These are phyloP conservation scores for Umbelopsis sp. DNA, from an alignment of 192 early-diverging fungal genomes.

Conservation along the genomic window DNA sequence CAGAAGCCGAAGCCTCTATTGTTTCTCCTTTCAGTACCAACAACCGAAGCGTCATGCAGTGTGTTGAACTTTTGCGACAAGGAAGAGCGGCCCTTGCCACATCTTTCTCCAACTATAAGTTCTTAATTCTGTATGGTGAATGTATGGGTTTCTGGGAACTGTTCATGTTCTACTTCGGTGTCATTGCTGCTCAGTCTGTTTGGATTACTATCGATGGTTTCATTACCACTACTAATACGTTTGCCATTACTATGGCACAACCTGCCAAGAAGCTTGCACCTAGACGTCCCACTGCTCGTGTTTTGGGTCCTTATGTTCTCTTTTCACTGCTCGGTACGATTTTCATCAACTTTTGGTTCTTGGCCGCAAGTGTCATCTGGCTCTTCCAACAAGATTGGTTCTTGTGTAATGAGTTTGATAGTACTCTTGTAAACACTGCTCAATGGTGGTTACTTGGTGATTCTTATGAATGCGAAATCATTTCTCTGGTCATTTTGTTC, in stretches of 20 bases:
- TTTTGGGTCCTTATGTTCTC: slow-evolving; percentile 73
- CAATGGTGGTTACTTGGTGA: slow-evolving; percentile 86
- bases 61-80: slow-evolving; percentile 74
- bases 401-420: slow-evolving; percentile 82
- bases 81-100: slow-evolving; percentile 77
- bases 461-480: slow-evolving; percentile 73
- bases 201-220: slow-evolving; percentile 81
- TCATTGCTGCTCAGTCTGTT: slow-evolving; percentile 66
- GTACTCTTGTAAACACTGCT: slow-evolving; percentile 57
- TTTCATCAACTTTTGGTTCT: slow-evolving; percentile 71
- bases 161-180: slow-evolving; percentile 75
- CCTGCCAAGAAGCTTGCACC: slow-evolving; percentile 59
- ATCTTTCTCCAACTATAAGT: slow-evolving; percentile 78
- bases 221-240: slow-evolving; percentile 63
- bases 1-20: slow-evolving; percentile 81
- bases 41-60: slow-evolving; percentile 60
- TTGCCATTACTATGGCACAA: slow-evolving; percentile 67
- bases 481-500: slow-evolving; percentile 64
- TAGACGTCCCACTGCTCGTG: slow-evolving; percentile 73
- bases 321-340: slow-evolving; percentile 70
- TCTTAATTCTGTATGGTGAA: slow-evolving; percentile 75
- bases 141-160: slow-evolving; percentile 69
- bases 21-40: slow-evolving; percentile 82
- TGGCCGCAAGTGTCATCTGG: slow-evolving; percentile 54
- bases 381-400: slow-evolving; percentile 77